Evolutionary conservation across 1,284 basidiomycete genomes (phyloP), one percentile per base, ranked within the genome.

Genomic region (Phellopilus nigrolimitatus): DNA sequence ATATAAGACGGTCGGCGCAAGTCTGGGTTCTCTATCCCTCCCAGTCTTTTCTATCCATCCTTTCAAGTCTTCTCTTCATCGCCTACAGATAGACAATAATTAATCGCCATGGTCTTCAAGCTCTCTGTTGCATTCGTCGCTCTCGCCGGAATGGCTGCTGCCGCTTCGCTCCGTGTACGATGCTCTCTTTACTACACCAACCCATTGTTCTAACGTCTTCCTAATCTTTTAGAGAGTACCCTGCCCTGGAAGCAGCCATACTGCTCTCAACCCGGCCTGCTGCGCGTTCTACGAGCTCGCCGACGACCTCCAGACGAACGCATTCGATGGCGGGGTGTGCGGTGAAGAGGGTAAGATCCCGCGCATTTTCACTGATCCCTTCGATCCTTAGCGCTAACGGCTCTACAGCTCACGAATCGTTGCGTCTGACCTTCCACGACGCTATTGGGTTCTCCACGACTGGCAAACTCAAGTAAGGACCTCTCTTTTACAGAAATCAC

Each of bases 391-490:
- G 13, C 12, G 17, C 27, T 42, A 12, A 28, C 15, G 15, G 15
- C 27, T 33, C 24, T 5, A 9, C 12, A 56, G 54, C 53, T 3
- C 57, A 54, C 33, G 49, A 56, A 17, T 22, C 38, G 1, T 30
- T 58, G 10, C 53, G 57, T 17, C 36, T 57, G 1, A 53, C 46
- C 2, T 58, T 58, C 49, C 57, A 58, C 47, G 57, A 58, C 28
- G 57, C 57, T 13, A 55, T 58, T 13, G 56, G 55, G 2, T 55
- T 55, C 47, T 58, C 57, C 3, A 13, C 21, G 10, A 34, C 49
- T 4, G 44, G 49, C 13, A 25, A 40, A 15, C 30, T 44, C 24
- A 34, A 33, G 43, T 45, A 31, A 3, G 40, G n/a, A 12, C 13
- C 22, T n/a, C 10, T 40, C 2, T 3, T 25, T 7, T 9, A 9